Evolutionary conservation across 139 green algal genomes (phyloP).

Genomic region (Closterium sp.): DNA sequence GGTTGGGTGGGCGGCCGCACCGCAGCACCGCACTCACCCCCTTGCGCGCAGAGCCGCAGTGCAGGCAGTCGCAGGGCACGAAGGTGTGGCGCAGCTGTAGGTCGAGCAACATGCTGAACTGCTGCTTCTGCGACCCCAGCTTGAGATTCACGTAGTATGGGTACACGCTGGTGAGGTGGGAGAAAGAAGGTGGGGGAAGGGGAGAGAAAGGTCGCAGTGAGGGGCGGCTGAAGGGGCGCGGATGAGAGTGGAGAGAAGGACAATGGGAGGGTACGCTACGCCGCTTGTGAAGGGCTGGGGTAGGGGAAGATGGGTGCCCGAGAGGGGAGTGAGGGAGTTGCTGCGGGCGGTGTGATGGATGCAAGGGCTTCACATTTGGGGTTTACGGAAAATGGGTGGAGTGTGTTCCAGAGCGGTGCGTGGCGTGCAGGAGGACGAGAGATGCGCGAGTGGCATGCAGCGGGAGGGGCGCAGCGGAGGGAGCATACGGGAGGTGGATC

Average conservation of each 20-base stretch:
- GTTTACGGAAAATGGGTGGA: too few relatives aligned
- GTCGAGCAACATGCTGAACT: neutral
- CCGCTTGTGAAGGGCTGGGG: neutral
- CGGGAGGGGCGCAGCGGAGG: too few relatives aligned
- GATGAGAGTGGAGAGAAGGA: neutral
- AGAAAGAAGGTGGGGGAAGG: neutral
- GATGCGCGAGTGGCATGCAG: too few relatives aligned
- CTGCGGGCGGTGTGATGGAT: too few relatives aligned
- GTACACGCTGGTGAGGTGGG: neutral
- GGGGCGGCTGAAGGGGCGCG: too few relatives aligned
- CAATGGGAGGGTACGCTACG: too few relatives aligned
- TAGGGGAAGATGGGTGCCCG: neutral
- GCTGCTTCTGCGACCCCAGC: neutral
- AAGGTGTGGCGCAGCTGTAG: neutral
- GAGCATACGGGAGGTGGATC: neutral
- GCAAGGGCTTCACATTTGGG: too few relatives aligned
- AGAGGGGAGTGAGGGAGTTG: neutral
- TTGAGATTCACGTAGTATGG: neutral
- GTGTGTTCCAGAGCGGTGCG: too few relatives aligned
- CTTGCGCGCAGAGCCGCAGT: neutral
- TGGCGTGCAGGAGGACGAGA: neutral
- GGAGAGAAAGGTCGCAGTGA: neutral
- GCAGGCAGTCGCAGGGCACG: neutral
- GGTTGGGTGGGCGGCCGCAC: too few relatives aligned
- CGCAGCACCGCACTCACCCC: neutral